These are phyloP conservation scores for Claviceps africana DNA, from an alignment of 2,329 filamentous ascomycete species.

Conservation along the genomic window DNA sequence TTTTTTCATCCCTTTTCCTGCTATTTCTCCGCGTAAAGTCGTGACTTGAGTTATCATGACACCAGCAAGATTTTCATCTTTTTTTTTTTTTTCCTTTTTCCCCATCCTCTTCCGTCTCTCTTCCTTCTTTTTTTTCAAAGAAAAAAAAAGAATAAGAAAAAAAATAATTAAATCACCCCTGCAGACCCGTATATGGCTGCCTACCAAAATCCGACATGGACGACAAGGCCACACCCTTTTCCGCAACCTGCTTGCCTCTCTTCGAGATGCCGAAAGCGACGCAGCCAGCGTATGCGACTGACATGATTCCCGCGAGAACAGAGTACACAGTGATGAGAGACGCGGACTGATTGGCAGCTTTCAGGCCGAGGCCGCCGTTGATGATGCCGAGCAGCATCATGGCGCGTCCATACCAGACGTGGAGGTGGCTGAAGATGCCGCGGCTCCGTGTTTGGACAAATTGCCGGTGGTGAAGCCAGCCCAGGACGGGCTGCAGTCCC, in stretches of 20 bases:
- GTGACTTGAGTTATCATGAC: no score
- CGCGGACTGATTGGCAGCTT: constrained; percentile 28
- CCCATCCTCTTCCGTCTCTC: neutral
- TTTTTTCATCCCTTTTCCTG: neutral
- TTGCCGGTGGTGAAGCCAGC: constrained; percentile 41
- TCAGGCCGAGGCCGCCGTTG: constrained; percentile 49
- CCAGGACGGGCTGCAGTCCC: constrained; percentile 43
- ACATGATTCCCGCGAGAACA: constrained; percentile 38
- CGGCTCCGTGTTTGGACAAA: constrained; percentile 34
- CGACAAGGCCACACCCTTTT: neutral
- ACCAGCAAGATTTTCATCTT: no score
- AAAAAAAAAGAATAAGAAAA: no score
- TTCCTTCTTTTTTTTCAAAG: neutral
- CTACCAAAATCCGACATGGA: neutral
- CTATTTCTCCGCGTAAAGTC: neutral
- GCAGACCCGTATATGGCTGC: neutral
- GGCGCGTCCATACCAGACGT: constrained; percentile 49
- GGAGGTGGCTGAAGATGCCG: constrained; percentile 37
- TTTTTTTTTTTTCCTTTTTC: neutral
- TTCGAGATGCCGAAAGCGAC: neutral
- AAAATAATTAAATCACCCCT: no score
- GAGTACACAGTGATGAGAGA: constrained; percentile 39
- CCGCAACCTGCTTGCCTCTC: neutral
- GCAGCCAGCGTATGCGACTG: constrained; percentile 26
- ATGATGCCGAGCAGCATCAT: constrained; percentile 45